Evolutionary conservation across 192 early-diverging fungal genomes (phyloP).

Genomic region (Dissophora ornata): DNA sequence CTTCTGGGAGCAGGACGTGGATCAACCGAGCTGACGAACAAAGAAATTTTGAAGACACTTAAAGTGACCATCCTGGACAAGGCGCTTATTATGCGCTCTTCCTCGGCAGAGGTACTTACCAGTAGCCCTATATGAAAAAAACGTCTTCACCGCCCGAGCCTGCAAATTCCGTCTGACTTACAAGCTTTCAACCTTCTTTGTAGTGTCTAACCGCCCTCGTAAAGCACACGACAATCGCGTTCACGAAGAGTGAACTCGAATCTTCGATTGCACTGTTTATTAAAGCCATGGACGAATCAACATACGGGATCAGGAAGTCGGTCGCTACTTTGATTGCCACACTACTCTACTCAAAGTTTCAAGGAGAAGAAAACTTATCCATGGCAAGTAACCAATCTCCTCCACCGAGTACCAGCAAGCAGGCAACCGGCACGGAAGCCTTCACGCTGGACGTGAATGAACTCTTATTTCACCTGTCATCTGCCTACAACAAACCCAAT

Average conservation of each 20-base stretch:
- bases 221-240: conserved; percentile 54
- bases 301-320: conserved; percentile 51
- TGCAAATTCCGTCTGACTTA: too few relatives aligned
- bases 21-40: conserved; percentile 71
- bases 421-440: conserved; percentile 9
- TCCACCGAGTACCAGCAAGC: conserved; percentile 30
- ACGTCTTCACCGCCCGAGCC: too few relatives aligned
- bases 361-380: conserved; percentile 51
- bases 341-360: conserved; percentile 54
- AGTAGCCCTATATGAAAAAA: too few relatives aligned
- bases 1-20: conserved; percentile 82
- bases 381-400: conserved; percentile 44
- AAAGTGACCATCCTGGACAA: conserved; percentile 77
- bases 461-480: conserved; percentile 75
- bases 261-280: conserved; percentile 39
- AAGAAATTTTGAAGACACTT: conserved; percentile 78
- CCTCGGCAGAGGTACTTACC: conserved; percentile 70
- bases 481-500: conserved; percentile 67
- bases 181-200: not conserved
- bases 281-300: conserved; percentile 56
- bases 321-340: conserved; percentile 51
- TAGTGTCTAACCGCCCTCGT: conserved; percentile 66
- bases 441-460: conserved; percentile 70
- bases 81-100: conserved; percentile 71
- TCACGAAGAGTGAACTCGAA: conserved; percentile 49